Conservation (phyloP, 2,329 filamentous ascomycete genomes). For the Pseudogymnoascus sp. region DNA sequence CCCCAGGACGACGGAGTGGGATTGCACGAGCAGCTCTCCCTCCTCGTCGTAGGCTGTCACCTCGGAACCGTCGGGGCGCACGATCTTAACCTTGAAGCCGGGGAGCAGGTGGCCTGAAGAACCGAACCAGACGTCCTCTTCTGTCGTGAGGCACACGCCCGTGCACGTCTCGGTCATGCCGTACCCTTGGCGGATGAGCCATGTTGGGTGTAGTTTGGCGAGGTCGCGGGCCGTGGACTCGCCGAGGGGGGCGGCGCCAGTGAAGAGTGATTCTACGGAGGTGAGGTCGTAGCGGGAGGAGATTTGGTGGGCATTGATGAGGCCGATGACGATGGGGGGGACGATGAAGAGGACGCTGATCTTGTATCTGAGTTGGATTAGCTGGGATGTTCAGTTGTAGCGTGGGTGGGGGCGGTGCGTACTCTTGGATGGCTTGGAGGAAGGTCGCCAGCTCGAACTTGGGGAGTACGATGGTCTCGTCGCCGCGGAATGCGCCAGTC, state of each 20-base stretch:
- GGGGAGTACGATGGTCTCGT: conserved; percentile 64
- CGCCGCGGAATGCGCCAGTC: conserved; percentile 60
- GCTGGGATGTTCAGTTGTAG: neutral
- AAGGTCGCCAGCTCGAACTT: conserved; percentile 69
- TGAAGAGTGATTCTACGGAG: conserved; percentile 59
- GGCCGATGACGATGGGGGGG: conserved; percentile 73
- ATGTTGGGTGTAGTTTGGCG: conserved; percentile 54
- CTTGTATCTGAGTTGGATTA: conserved; percentile 40
- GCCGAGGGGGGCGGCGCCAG: conserved; percentile 72
- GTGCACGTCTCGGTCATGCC: conserved; percentile 74
- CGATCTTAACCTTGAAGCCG: conserved; percentile 56
- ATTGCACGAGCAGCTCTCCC: conserved; percentile 75
- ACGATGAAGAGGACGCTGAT: conserved; percentile 58
- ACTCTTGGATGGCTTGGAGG: conserved; percentile 58
- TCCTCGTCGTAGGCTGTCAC: conserved; percentile 65
- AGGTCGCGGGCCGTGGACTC: conserved; percentile 64
- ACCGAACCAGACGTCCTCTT: conserved; percentile 62
- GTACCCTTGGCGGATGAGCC: conserved; percentile 66
- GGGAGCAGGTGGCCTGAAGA: conserved; percentile 67
- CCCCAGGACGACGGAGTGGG: conserved; percentile 70
- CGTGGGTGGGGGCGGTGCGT: neutral
- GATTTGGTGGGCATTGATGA: conserved; percentile 58
- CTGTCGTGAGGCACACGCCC: conserved; percentile 55
- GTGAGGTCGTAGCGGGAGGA: conserved; percentile 66
- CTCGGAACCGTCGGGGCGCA: conserved; percentile 63